phyloP scores from a whole-genome alignment of 306 rosid species.

The Pachyrhizus erosus region DNA sequence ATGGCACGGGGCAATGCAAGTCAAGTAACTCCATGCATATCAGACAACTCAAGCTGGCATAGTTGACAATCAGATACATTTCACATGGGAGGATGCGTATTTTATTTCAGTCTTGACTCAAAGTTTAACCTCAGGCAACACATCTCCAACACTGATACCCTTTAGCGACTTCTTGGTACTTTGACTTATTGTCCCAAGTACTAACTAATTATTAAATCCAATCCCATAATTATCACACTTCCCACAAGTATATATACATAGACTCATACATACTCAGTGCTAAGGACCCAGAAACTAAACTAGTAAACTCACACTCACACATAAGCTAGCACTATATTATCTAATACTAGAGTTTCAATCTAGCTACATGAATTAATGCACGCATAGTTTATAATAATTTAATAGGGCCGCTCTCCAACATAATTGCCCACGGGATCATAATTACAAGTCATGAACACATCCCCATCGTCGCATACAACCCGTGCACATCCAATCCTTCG shows the following conservation, averaged over 20 bases:
- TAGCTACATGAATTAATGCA: background rate
- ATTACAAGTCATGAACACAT: constrained; percentile 88
- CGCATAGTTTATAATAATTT: background rate
- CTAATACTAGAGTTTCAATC: background rate
- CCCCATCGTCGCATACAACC: constrained; percentile 74
- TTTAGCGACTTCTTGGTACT: background rate
- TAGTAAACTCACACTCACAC: background rate
- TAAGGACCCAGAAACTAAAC: background rate
- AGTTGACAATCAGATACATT: constrained; percentile 15
- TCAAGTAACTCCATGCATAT: background rate
- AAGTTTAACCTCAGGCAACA: background rate
- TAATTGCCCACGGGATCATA: constrained; percentile 86
- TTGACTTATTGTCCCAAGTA: constrained; percentile 24
- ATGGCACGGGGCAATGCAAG: background rate
- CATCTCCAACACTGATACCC: background rate
- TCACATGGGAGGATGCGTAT: constrained; percentile 36
- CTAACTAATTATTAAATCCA: background rate
- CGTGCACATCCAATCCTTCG: constrained; percentile 79
- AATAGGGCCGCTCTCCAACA: constrained; percentile 75
- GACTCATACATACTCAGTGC: background rate
- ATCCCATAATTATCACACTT: background rate
- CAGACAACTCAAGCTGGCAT: constrained; percentile 8
- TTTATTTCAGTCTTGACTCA: background rate
- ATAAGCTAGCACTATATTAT: background rate
- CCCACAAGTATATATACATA: background rate